phyloP scores from a whole-genome alignment of 2,329 filamentous ascomycete genomes.

The Alternaria novae-zelandiae region DNA sequence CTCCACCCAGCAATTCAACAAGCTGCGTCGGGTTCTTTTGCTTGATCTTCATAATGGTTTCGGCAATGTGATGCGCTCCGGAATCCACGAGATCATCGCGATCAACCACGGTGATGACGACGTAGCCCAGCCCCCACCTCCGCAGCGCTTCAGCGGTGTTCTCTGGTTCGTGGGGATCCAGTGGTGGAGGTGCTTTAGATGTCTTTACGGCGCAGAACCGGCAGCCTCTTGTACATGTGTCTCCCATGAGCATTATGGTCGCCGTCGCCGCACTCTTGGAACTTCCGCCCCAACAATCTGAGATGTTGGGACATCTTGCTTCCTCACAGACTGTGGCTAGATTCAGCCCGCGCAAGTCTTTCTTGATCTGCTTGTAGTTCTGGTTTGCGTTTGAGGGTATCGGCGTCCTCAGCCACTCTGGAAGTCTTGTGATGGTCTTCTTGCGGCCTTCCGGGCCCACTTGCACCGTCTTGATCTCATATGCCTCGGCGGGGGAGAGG shows the following conservation, averaged over 20 bases:
- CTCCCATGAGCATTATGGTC: conserved; percentile 99
- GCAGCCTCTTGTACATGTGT: conserved; percentile 95
- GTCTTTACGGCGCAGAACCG: conserved; percentile 98
- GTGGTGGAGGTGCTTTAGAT: conserved; percentile 72
- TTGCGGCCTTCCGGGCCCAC: conserved; percentile 67
- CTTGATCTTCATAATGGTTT: conserved; percentile 95
- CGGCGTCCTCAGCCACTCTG: conserved; percentile 94
- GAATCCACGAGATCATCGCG: conserved; percentile 91
- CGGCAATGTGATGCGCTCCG: conserved; percentile 86
- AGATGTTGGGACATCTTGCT: conserved; percentile 95
- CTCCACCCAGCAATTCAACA: conserved; percentile 85
- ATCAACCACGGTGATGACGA: conserved; percentile 92
- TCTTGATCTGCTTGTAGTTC: conserved; percentile 95
- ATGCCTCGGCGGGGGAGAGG: conserved; percentile 59
- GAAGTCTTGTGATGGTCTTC: conserved; percentile 75
- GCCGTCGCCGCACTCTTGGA: conserved; percentile 90
- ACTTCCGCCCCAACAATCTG: conserved; percentile 94
- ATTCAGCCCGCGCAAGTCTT: conserved; percentile 85
- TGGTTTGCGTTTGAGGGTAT: conserved; percentile 81
- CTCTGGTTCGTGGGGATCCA: conserved; percentile 96
- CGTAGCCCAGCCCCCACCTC: conserved; percentile 93
- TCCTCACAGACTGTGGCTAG: conserved; percentile 98
- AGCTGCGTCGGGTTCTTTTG: conserved; percentile 71
- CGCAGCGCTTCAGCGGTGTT: conserved; percentile 92
- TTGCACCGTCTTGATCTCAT: conserved; percentile 66